Evolutionary conservation across 2,329 filamentous ascomycete species (phyloP).

Genomic region (Sarocladium strictum): DNA sequence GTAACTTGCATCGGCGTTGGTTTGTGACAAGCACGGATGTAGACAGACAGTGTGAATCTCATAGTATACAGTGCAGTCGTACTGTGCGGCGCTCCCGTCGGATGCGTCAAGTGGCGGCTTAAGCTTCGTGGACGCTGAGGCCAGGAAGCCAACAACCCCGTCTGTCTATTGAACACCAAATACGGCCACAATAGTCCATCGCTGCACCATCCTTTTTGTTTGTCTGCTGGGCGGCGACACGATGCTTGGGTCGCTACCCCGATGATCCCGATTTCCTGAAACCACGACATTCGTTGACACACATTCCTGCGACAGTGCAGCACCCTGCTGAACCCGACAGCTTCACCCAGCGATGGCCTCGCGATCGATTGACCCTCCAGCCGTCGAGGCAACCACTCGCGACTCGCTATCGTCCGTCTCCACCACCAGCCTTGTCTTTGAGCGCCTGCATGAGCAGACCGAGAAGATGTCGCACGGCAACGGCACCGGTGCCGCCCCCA

Average conservation of each 20-base stretch:
- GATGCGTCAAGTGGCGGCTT: background rate
- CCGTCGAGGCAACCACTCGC: conserved; percentile 30
- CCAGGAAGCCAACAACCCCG: background rate
- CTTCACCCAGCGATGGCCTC: conserved; percentile 17
- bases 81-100: background rate
- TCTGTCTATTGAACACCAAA: background rate
- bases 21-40: no score
- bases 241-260: background rate
- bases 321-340: conserved; percentile 7
- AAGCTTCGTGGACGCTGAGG: background rate
- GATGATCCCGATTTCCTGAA: background rate
- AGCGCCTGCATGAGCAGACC: conserved; percentile 59
- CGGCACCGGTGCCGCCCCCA: conserved; percentile 15
- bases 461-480: conserved; percentile 23
- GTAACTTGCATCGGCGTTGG: no score
- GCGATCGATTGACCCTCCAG: conserved; percentile 14
- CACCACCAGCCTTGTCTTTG: conserved; percentile 76
- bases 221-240: background rate
- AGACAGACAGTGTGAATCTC: no score
- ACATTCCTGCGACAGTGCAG: background rate
- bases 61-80: background rate
- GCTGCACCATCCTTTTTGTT: background rate
- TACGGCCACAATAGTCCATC: background rate
- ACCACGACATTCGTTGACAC: background rate
- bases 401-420: conserved; percentile 71